Evolutionary conservation across 2,329 filamentous ascomycete species (phyloP).

Genomic region (Apiospora koreana): DNA sequence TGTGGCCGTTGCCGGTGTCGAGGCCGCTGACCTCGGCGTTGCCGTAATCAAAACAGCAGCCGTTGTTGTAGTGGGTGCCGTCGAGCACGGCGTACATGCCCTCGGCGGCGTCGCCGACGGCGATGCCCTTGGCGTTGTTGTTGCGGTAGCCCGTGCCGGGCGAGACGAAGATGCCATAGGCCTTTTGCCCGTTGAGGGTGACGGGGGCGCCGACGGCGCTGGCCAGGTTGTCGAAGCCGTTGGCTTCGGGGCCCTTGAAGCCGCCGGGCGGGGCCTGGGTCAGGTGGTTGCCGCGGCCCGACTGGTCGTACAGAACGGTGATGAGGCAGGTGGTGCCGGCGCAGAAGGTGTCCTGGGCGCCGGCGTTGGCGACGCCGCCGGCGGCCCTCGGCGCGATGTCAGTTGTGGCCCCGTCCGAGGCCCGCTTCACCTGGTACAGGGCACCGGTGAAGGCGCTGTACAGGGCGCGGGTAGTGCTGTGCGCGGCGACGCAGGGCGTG

Average conservation of each 20-base stretch:
- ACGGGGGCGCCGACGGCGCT: slow-evolving; percentile 62
- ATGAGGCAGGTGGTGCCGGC: slow-evolving; percentile 62
- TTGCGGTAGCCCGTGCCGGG: slow-evolving; percentile 66
- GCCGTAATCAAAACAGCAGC: slow-evolving; percentile 60
- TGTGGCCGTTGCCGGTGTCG: slow-evolving; percentile 63
- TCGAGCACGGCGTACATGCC: slow-evolving; percentile 64
- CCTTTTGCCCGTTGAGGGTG: slow-evolving; percentile 59
- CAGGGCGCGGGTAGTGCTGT: slow-evolving; percentile 64
- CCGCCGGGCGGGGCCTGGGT: slow-evolving; percentile 61
- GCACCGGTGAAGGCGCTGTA: slow-evolving; percentile 54
- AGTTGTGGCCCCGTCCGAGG: slow-evolving; percentile 49
- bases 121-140: slow-evolving; percentile 51
- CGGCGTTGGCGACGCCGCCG: slow-evolving; percentile 64
- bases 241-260: slow-evolving; percentile 55
- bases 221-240: slow-evolving; percentile 62
- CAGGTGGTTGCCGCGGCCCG: slow-evolving; percentile 61
- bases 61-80: slow-evolving; percentile 59
- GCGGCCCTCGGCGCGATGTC: slow-evolving; percentile 53
- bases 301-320: slow-evolving; percentile 67
- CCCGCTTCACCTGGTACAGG: slow-evolving; percentile 62
- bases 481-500: slow-evolving; percentile 65
- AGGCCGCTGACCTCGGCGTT: slow-evolving; percentile 53
- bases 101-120: slow-evolving; percentile 55
- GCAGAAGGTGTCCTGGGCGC: slow-evolving; percentile 63
- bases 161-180: slow-evolving; percentile 63